These are phyloP conservation scores for Yamadazyma aaseri DNA, from an alignment of 1,139 yeast species.

Conservation along the genomic window DNA sequence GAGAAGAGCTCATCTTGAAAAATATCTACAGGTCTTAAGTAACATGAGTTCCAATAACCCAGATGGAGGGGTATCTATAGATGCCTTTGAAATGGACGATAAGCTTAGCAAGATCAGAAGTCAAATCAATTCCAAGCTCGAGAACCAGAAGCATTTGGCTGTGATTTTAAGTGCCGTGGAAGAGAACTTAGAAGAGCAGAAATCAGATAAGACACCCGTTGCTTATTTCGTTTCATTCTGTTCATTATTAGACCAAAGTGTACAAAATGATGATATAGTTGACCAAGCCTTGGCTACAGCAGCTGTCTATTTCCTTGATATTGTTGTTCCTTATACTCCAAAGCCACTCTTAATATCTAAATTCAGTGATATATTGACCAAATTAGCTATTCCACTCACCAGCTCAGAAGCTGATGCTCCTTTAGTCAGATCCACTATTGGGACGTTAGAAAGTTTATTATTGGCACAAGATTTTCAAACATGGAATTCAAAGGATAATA, in stretches of 20 bases:
- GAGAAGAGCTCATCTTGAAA: constrained; percentile 7
- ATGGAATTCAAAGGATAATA: constrained; percentile 57
- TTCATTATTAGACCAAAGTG: constrained; percentile 75
- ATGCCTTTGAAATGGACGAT: constrained; percentile 57
- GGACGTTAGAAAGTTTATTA: constrained; percentile 76
- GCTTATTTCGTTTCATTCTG: constrained; percentile 84
- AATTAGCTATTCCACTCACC: constrained; percentile 78
- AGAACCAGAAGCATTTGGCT: constrained; percentile 76
- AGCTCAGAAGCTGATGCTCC: constrained; percentile 79
- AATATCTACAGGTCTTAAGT: neutral
- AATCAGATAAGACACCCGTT: constrained; percentile 57
- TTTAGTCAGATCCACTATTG: constrained; percentile 76
- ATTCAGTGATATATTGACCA: constrained; percentile 73
- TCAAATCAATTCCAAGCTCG: constrained; percentile 72
- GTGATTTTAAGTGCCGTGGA: constrained; percentile 84
- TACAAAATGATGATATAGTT: constrained; percentile 49
- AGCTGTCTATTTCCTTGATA: constrained; percentile 77
- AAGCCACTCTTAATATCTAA: constrained; percentile 64
- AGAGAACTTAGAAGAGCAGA: constrained; percentile 76
- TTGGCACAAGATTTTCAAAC: constrained; percentile 77
- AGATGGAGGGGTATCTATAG: constrained; percentile 40
- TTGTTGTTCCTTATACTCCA: constrained; percentile 76
- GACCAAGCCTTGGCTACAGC: constrained; percentile 69
- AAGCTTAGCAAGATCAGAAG: constrained; percentile 67
- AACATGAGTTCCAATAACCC: constrained; percentile 27